Percentiles rank a stretch among this genome's conserved stretches.
Evolutionary conservation across 2,329 filamentous ascomycete species (phyloP).

Genomic region (Colletotrichum sp.): DNA sequence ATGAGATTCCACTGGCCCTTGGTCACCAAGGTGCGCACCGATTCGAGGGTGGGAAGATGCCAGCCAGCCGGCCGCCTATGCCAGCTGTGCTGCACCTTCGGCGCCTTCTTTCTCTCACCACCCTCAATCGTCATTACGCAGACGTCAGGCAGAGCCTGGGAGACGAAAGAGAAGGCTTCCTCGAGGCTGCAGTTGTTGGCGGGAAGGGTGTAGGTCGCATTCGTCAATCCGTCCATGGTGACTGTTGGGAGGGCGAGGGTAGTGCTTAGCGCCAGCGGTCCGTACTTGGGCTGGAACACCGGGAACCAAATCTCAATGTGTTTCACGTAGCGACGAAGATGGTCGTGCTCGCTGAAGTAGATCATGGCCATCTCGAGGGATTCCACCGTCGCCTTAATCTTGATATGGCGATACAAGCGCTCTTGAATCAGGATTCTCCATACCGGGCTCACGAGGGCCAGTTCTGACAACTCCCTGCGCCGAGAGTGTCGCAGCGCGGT

Average conservation of each 20-base stretch:
- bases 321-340: constrained; percentile 68
- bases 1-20: constrained; percentile 82
- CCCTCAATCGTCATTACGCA: constrained; percentile 75
- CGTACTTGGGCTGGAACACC: constrained; percentile 67
- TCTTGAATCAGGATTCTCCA: constrained; percentile 75
- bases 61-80: constrained; percentile 30
- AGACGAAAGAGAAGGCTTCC: constrained; percentile 70
- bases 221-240: constrained; percentile 60
- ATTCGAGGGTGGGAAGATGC: constrained; percentile 51
- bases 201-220: constrained; percentile 62
- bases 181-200: constrained; percentile 73
- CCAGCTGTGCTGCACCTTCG: constrained; percentile 55
- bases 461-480: constrained; percentile 68
- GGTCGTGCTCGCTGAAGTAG: constrained; percentile 64
- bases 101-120: constrained; percentile 78
- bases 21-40: constrained; percentile 71
- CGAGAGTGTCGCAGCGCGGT: constrained; percentile 71
- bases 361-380: constrained; percentile 62
- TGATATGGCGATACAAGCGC: constrained; percentile 76
- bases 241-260: constrained; percentile 54
- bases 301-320: constrained; percentile 82
- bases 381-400: constrained; percentile 73
- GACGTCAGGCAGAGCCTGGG: constrained; percentile 61
- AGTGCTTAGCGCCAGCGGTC: constrained; percentile 45
- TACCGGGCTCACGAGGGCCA: constrained; percentile 65